Percentiles rank a stretch among this genome's conserved stretches.
These are phyloP conservation scores for Skeletonema grethae DNA, from an alignment of 108 stramenopile genomes.

Conservation along the genomic window DNA sequence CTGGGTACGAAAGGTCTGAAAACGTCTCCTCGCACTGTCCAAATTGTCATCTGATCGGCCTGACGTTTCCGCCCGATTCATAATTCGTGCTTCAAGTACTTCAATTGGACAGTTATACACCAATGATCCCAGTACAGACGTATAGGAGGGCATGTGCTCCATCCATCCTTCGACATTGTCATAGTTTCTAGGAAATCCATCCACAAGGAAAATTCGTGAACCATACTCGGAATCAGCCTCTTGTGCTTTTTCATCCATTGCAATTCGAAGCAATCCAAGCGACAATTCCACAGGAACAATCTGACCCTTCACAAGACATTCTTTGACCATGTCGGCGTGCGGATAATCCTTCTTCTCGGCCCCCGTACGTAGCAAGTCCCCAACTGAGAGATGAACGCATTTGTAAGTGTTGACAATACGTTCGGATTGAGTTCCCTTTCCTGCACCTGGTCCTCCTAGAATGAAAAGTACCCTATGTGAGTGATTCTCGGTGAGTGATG, in stretches of 20 bases:
- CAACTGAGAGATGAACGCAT: slow-evolving; percentile 91
- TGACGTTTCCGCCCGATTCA: slow-evolving; percentile 83
- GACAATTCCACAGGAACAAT: slow-evolving; percentile 97
- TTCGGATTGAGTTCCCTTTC: slow-evolving; percentile 95
- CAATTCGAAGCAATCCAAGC: slow-evolving; percentile 75
- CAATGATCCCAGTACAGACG: slow-evolving; percentile 70
- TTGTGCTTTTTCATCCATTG: slow-evolving; percentile 62
- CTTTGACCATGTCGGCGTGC: slow-evolving; percentile 80
- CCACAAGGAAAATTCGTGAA: slow-evolving; percentile 85
- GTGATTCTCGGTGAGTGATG: slow-evolving; percentile 20
- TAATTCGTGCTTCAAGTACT: slow-evolving; percentile 75
- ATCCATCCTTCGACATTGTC: slow-evolving; percentile 93
- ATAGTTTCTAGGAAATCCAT: slow-evolving; percentile 97
- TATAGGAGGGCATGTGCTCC: slow-evolving; percentile 56
- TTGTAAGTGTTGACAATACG: slow-evolving; percentile 75
- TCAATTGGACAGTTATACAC: slow-evolving; percentile 92
- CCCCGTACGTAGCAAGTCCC: slow-evolving; percentile 90
- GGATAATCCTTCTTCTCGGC: slow-evolving; percentile 62
- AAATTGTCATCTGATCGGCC: slow-evolving; percentile 96
- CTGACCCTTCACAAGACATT: slow-evolving; percentile 83
- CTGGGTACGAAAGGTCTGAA: slow-evolving; percentile 77
- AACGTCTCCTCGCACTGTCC: slow-evolving; percentile 81
- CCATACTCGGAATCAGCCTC: slow-evolving; percentile 39
- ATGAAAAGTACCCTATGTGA: slow-evolving; percentile 85
- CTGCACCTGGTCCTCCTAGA: slow-evolving; percentile 92